A percentile compares a stretch with the other conserved stretches of the same genome.
Conservation (phyloP, 2,329 filamentous ascomycete species). For the Myriosclerotinia duriaeana region DNA sequence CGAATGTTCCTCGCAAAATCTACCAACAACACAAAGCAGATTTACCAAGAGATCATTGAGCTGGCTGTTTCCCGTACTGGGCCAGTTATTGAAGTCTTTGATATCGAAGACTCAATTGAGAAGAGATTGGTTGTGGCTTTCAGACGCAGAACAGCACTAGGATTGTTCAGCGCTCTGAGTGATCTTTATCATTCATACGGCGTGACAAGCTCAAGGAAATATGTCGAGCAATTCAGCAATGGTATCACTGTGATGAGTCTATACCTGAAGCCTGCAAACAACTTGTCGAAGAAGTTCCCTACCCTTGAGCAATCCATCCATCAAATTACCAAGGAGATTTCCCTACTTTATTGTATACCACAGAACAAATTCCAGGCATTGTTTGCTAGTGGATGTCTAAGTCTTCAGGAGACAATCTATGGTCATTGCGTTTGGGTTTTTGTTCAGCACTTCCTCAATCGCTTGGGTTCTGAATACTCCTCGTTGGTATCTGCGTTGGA, state of each 20-base stretch:
- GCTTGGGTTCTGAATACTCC: constrained; percentile 82
- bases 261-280: constrained; percentile 75
- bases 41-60: constrained; percentile 92
- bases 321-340: constrained; percentile 98
- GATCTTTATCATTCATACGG: constrained; percentile 99
- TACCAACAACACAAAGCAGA: constrained; percentile 89
- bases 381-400: constrained; percentile 82
- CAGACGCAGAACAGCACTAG: constrained; percentile 86
- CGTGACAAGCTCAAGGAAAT: constrained; percentile 92
- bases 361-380: constrained; percentile 93
- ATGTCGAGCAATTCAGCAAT: constrained; percentile 98
- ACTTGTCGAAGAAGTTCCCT: constrained; percentile 60
- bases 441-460: constrained; percentile 96
- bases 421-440: constrained; percentile 98
- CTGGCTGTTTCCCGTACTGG: constrained; percentile 81
- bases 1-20: constrained; percentile 94
- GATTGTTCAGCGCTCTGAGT: constrained; percentile 91
- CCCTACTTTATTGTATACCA: constrained; percentile 93
- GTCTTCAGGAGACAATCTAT: constrained; percentile 94
- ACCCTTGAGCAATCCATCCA: constrained; percentile 93
- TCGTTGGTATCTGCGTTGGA: constrained; percentile 82
- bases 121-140: constrained; percentile 95
- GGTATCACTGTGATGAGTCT: constrained; percentile 96
- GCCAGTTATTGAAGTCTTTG: constrained; percentile 96
- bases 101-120: constrained; percentile 86